Base-by-base conservation (phyloP, 1,284 basidiomycete genomes). In the Mycosarcoma maydis region DNA sequence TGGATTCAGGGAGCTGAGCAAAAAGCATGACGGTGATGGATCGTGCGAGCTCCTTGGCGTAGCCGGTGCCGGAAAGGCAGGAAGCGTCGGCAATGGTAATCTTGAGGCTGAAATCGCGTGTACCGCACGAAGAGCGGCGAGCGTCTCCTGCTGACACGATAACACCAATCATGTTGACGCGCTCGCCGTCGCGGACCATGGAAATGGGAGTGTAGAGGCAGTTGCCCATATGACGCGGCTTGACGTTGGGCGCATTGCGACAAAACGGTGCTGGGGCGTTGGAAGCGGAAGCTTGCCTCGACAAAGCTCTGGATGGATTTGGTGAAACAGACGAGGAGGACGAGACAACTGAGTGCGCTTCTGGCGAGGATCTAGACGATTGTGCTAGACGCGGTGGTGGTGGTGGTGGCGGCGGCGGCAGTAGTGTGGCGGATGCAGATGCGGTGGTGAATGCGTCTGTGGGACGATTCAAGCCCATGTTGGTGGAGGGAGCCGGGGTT, bases 111-210 rank as follows among this genome's bases (percentile, higher is more conserved):
- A 65, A 49, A 17, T 66, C 61, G 14, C 58, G 57, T 23, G 52
- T 61, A 3, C 68, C 68, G 24, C 71, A 42, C 16, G 56, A 33
- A 3, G 67, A 71, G n/a, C 59, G 45, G 16, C 70, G 72, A 41
- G 61, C 58, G 14, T 55, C 60, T 16, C 64, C 64, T 24, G 58
- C 53, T 20, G 46, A 53, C 6, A 71, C 37, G 4, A 70, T 64
- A 16, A 76, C 57, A 24, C 75, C 75, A 33, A 74, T 55, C 34
- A 75, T 44, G 54, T 69, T 72, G 17, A 61, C 70, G 2, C 54
- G 40, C 34, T 64, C 50, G 20, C 60, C 64, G 17, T 65, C 56
- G 10, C 56, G 62, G 19, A 71, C 47, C 55, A 60, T 50, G 14
- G 55, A 48, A 29, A 76, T 59, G 10, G 70, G 67, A 1, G 72